These are phyloP conservation scores for Phialemonium atrogriseum DNA, from an alignment of 2,329 filamentous ascomycete species.

Conservation along the genomic window DNA sequence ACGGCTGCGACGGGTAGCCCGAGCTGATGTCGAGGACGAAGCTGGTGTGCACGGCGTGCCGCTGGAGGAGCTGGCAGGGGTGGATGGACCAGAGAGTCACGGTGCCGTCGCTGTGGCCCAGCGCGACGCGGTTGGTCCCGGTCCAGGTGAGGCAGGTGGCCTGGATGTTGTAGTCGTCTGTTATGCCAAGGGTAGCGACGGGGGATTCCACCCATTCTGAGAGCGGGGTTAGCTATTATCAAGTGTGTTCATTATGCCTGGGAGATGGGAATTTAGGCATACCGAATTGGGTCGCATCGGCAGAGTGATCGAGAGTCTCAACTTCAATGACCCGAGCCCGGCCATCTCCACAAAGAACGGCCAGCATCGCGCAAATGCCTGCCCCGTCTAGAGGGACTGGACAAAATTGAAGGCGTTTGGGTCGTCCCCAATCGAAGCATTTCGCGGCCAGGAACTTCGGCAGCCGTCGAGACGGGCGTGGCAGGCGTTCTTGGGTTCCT, in stretches of 20 bases:
- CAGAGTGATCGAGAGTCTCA: constrained; percentile 18
- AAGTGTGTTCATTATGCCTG: constrained; percentile 1
- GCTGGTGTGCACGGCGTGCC: constrained; percentile 45
- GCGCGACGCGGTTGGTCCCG: constrained; percentile 43
- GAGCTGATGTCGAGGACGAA: constrained; percentile 46
- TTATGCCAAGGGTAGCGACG: constrained; percentile 34
- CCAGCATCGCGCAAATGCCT: constrained; percentile 31
- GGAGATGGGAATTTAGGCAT: constrained; percentile 11
- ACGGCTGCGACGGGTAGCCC: constrained; percentile 48
- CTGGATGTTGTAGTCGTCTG: constrained; percentile 36
- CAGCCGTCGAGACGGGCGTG: constrained; percentile 22
- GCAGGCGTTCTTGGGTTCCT: constrained; percentile 18
- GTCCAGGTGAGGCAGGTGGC: constrained; percentile 48
- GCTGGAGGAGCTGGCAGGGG: constrained; percentile 38
- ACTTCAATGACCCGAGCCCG: constrained; percentile 39
- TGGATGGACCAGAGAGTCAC: constrained; percentile 48
- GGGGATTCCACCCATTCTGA: constrained; percentile 37
- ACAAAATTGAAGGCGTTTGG: constrained; percentile 44
- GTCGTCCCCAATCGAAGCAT: constrained; percentile 43
- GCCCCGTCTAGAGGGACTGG: constrained; percentile 28
- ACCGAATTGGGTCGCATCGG: constrained; percentile 29
- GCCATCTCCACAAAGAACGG: constrained; percentile 42
- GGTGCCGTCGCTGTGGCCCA: constrained; percentile 49
- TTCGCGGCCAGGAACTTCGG: constrained; percentile 34
- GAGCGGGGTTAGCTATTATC: constrained; percentile 8